Conservation (phyloP, 2,329 filamentous ascomycete species). For the Clarireedia homoeocarpa region DNA sequence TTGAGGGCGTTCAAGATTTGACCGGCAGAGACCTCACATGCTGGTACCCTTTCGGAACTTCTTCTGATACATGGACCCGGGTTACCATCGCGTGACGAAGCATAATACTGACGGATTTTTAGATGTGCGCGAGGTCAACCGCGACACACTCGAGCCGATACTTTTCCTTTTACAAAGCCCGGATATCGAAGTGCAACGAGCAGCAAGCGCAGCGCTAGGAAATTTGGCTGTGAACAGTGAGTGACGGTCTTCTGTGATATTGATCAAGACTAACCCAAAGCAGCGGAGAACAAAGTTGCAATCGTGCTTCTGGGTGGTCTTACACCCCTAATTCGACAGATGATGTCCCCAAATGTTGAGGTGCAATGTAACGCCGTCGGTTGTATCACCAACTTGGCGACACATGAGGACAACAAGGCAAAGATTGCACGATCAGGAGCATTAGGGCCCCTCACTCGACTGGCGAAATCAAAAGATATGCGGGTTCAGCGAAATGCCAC, state of each 20-base stretch:
- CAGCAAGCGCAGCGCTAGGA: constrained; percentile 89
- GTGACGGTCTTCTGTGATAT: constrained; percentile 27
- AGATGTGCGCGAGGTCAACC: constrained; percentile 96
- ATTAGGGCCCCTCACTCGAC: constrained; percentile 76
- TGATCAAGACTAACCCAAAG: constrained; percentile 34
- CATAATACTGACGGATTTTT: constrained; percentile 15
- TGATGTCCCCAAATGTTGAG: constrained; percentile 96
- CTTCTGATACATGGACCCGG: background rate
- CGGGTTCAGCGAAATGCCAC: constrained; percentile 96
- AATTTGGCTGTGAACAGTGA: constrained; percentile 96
- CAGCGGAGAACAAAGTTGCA: constrained; percentile 94
- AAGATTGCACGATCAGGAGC: constrained; percentile 96
- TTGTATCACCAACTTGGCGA: constrained; percentile 96
- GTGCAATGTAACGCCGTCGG: constrained; percentile 99
- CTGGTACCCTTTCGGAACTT: no score
- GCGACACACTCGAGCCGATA: constrained; percentile 91
- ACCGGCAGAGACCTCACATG: background rate
- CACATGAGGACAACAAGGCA: constrained; percentile 98
- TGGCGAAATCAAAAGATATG: constrained; percentile 98
- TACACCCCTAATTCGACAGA: constrained; percentile 87
- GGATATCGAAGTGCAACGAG: constrained; percentile 94
- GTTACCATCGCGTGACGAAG: background rate
- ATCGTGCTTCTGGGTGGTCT: constrained; percentile 91
- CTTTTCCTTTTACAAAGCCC: constrained; percentile 89
- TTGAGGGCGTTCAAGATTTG: background rate